These are phyloP conservation scores for Nakazawaea ernobii DNA, from an alignment of 805 yeast genomes.

Conservation along the genomic window DNA sequence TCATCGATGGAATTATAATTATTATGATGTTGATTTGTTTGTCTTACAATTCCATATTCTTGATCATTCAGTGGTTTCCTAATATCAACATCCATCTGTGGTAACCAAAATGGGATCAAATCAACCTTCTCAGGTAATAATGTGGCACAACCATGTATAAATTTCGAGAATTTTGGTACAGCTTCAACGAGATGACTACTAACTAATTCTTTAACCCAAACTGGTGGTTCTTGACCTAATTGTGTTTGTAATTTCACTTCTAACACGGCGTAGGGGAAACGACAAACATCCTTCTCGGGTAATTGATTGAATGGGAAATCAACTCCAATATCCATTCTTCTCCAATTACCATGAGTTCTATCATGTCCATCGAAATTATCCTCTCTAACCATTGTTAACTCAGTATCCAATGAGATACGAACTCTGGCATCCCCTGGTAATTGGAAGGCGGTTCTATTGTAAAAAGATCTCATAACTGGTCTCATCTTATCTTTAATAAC, in stretches of 20 bases:
- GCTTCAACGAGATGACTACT: conserved; percentile 94
- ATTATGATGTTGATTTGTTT: conserved; percentile 18
- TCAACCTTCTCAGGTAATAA: conserved; percentile 77
- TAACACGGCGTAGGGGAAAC: conserved; percentile 95
- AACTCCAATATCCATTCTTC: conserved; percentile 97
- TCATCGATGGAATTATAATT: conserved; percentile 46
- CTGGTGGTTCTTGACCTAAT: conserved; percentile 98
- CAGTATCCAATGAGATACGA: conserved; percentile 96
- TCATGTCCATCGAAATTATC: conserved; percentile 82
- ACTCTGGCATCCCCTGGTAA: conserved; percentile 99
- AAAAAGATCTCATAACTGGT: conserved; percentile 94
- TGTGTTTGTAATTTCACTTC: conserved; percentile 98
- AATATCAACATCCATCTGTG: conserved; percentile 95
- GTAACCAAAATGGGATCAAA: conserved; percentile 93
- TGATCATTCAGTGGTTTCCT: conserved; percentile 72
- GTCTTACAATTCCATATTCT: conserved; percentile 58
- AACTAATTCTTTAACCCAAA: conserved; percentile 92
- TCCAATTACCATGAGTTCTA: conserved; percentile 92
- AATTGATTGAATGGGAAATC: conserved; percentile 92
- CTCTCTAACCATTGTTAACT: conserved; percentile 94
- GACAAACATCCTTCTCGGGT: conserved; percentile 76
- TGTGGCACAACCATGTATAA: conserved; percentile 95
- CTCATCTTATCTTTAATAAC: conserved; percentile 77
- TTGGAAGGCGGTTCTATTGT: conserved; percentile 98
- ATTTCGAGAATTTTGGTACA: conserved; percentile 95